Percentiles rank a stretch among this genome's conserved stretches.
Evolutionary conservation across 257 asterid genomes (phyloP).

Genomic region (Solanum lycopersicoides): DNA sequence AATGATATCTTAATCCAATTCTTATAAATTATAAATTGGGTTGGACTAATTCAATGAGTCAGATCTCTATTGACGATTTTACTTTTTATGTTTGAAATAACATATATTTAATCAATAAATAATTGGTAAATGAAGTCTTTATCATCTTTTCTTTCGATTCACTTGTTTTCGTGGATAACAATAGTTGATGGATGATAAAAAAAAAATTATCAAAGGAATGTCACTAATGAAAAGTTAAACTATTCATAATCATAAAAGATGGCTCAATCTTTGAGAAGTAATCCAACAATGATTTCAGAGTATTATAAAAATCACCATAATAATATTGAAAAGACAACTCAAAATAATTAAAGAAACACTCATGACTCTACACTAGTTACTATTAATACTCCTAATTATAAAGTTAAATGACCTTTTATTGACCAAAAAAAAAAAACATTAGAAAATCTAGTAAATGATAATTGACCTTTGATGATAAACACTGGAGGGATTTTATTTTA

Average conservation of each 20-base stretch:
- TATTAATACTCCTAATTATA: background rate
- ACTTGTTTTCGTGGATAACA: background rate
- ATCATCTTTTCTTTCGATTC: background rate
- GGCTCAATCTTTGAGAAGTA: background rate
- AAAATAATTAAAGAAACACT: background rate
- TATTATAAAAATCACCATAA: background rate
- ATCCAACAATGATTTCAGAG: background rate
- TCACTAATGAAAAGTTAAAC: background rate
- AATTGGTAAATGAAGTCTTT: background rate
- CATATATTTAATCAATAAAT: background rate
- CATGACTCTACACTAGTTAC: background rate
- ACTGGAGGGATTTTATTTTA: background rate
- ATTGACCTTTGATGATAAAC: background rate
- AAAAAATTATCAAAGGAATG: background rate
- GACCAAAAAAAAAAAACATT: background rate
- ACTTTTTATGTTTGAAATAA: background rate
- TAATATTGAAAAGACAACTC: background rate
- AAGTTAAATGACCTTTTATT: background rate
- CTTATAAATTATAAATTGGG: no score
- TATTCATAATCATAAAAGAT: background rate
- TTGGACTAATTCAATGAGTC: no score
- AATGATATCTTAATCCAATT: no score
- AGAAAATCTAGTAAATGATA: background rate
- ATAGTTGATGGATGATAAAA: background rate
- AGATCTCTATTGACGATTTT: accelerated